These are phyloP conservation scores for Pythium periplocum DNA, from an alignment of 352 stramenopile genomes.

Conservation along the genomic window DNA sequence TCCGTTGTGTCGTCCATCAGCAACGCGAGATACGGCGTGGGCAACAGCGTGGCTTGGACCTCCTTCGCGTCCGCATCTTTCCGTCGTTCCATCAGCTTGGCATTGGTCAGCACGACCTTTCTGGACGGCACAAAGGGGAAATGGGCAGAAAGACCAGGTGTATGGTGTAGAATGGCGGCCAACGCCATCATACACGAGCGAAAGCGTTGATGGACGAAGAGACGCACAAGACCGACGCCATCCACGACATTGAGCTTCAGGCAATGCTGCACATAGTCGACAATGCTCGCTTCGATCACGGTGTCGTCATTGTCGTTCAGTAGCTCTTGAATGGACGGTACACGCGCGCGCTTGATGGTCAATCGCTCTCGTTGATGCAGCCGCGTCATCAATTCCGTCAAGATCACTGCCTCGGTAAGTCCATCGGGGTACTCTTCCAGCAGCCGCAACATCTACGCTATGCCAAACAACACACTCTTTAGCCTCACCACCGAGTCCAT, in stretches of 20 bases:
- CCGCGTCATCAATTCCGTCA: constrained; percentile 51
- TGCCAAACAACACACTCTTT: not conserved
- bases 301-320: constrained; percentile 36
- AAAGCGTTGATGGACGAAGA: constrained; percentile 65
- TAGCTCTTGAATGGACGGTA: constrained; percentile 19
- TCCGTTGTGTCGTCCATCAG: constrained; percentile 17
- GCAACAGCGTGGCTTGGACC: constrained; percentile 24
- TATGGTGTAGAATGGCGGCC: constrained; percentile 15
- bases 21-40: constrained; percentile 33
- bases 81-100: constrained; percentile 43
- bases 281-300: constrained; percentile 27
- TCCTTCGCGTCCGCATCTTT: constrained; percentile 14
- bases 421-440: constrained; percentile 66
- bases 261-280: constrained; percentile 30
- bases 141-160: not conserved
- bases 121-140: constrained; percentile 40
- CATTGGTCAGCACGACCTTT: constrained; percentile 46
- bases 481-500: not conserved
- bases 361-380: constrained; percentile 28
- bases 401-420: constrained; percentile 50
- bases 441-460: constrained; percentile 35
- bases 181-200: constrained; percentile 32
- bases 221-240: constrained; percentile 8
- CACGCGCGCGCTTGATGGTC: constrained; percentile 8
- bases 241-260: constrained; percentile 25